These are phyloP conservation scores for Pseudomonodictys pantanalensis DNA, from an alignment of 495 filamentous ascomycete species.

Conservation along the genomic window DNA sequence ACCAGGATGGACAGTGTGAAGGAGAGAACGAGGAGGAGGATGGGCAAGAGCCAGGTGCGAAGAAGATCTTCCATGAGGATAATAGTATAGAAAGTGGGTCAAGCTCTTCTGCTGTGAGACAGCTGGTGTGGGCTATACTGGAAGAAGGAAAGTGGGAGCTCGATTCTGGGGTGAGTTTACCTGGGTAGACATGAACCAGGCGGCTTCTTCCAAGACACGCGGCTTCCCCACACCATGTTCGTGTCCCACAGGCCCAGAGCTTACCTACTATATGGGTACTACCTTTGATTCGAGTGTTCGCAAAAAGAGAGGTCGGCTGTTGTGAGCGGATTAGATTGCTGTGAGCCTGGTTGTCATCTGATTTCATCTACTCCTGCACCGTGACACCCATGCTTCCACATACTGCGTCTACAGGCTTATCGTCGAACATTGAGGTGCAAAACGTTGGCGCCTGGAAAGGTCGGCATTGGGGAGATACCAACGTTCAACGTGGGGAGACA, in stretches of 20 bases:
- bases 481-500: constrained; percentile 12
- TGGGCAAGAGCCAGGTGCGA: neutral
- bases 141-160: too few species aligned
- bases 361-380: too few species aligned
- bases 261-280: constrained; percentile 2
- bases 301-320: neutral
- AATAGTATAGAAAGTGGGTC: neutral
- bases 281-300: constrained; percentile 12
- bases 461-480: neutral
- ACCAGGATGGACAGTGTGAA: neutral
- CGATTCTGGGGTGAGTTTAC: too few species aligned
- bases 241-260: too few species aligned
- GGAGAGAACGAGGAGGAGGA: neutral
- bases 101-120: too few species aligned
- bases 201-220: too few species aligned
- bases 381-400: neutral
- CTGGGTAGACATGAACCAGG: too few species aligned
- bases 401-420: too few species aligned
- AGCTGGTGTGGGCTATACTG: too few species aligned
- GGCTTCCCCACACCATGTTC: constrained; percentile 4
- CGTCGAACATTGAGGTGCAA: too few species aligned
- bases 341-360: too few species aligned
- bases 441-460: too few species aligned
- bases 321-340: constrained; percentile 1
- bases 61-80: neutral